Percentiles rank a stretch among this genome's conserved stretches.
Conservation (phyloP, 2,329 filamentous ascomycete genomes). For the Cladophialophora chaetospira region DNA sequence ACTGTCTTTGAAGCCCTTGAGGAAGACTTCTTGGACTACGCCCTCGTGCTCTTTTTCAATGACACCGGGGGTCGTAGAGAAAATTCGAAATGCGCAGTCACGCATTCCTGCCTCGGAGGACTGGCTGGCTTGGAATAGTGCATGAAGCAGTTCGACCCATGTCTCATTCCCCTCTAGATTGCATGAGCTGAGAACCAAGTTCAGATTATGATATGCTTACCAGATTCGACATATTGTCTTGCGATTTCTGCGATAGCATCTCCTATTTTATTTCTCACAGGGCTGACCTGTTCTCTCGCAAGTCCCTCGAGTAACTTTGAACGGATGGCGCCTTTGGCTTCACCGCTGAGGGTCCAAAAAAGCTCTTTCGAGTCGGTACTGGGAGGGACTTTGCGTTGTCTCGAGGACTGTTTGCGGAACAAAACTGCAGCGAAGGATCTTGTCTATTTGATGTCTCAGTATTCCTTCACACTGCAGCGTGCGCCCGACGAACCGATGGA, state of each 20-base stretch:
- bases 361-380: slow-evolving; percentile 75
- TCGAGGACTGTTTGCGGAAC: slow-evolving; percentile 89
- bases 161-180: slow-evolving; percentile 62
- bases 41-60: slow-evolving; percentile 96
- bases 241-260: slow-evolving; percentile 97
- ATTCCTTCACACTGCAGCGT: background rate
- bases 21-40: slow-evolving; percentile 83
- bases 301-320: slow-evolving; percentile 80
- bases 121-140: slow-evolving; percentile 88
- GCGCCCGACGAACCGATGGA: slow-evolving; percentile 60
- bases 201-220: slow-evolving; percentile 54
- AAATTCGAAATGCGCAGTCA: slow-evolving; percentile 92
- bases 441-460: slow-evolving; percentile 57
- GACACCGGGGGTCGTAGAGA: slow-evolving; percentile 89
- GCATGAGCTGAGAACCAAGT: slow-evolving; percentile 19
- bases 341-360: slow-evolving; percentile 75
- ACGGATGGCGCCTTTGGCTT: slow-evolving; percentile 76
- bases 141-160: slow-evolving; percentile 86
- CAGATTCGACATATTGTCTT: slow-evolving; percentile 88
- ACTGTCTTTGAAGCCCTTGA: slow-evolving; percentile 87
- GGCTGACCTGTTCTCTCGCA: slow-evolving; percentile 68
- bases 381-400: slow-evolving; percentile 72
- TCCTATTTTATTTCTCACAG: slow-evolving; percentile 90
- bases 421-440: slow-evolving; percentile 91
- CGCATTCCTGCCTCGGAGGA: slow-evolving; percentile 79